These are phyloP conservation scores for Vickermania ingenoplastis DNA, from an alignment of 208 protist species.

Conservation along the genomic window DNA sequence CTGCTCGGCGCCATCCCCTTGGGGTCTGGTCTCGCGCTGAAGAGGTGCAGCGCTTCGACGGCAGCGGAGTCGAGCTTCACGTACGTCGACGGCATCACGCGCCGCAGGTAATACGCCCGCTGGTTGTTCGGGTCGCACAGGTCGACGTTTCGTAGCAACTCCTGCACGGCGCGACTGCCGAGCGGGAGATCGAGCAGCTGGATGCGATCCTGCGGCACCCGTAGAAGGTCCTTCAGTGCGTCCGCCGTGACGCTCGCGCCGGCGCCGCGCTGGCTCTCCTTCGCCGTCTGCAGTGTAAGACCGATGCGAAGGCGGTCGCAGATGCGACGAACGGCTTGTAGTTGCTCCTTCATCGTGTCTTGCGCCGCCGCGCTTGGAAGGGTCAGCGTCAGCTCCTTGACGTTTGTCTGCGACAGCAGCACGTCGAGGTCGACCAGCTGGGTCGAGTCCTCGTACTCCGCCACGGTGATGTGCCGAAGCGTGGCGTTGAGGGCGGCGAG, in stretches of 20 bases:
- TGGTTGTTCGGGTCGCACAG: slow-evolving; percentile 59
- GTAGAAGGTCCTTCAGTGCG: slow-evolving; percentile 55
- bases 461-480: slow-evolving; percentile 57
- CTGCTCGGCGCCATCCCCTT: slow-evolving; percentile 58
- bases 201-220: slow-evolving; percentile 72
- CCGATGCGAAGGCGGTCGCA: slow-evolving; percentile 56
- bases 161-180: slow-evolving; percentile 51
- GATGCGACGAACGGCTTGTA: slow-evolving; percentile 53
- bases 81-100: slow-evolving; percentile 74
- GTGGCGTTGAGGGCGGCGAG: slow-evolving; percentile 81
- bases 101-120: slow-evolving; percentile 69
- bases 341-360: slow-evolving; percentile 27
- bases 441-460: slow-evolving; percentile 69
- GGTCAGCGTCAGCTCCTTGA: slow-evolving; percentile 68
- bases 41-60: slow-evolving; percentile 87
- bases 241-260: slow-evolving; percentile 12
- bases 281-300: slow-evolving; percentile 27
- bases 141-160: slow-evolving; percentile 51
- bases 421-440: slow-evolving; percentile 72
- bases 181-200: slow-evolving; percentile 26
- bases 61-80: slow-evolving; percentile 92
- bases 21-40: slow-evolving; percentile 78
- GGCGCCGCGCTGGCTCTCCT: slow-evolving; percentile 5
- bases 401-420: slow-evolving; percentile 67
- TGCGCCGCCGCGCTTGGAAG: not conserved